A percentile compares a stretch with the other conserved stretches of the same genome.
Evolutionary conservation across 1,139 yeast genomes (phyloP).

Genomic region (Chernovozyma aurita): DNA sequence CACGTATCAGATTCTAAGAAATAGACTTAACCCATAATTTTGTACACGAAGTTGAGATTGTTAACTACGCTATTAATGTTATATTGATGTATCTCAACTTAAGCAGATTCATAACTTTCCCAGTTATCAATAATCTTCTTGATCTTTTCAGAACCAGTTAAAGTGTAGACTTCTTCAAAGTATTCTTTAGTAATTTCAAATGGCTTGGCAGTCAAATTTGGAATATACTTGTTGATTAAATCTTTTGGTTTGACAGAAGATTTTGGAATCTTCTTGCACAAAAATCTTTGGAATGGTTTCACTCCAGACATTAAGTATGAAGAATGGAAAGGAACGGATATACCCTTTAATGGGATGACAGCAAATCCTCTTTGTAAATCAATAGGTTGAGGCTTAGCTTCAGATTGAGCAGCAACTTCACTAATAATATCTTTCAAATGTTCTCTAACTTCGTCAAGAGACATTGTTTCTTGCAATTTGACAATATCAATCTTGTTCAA

Average conservation of each 20-base stretch:
- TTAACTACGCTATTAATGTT: background rate
- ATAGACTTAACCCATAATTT: background rate
- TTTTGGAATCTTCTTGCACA: slow-evolving; percentile 92
- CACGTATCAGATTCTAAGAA: slow-evolving; percentile 5
- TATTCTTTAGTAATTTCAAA: slow-evolving; percentile 93
- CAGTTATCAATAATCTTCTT: slow-evolving; percentile 89
- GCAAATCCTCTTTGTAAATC: slow-evolving; percentile 98
- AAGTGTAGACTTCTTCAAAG: slow-evolving; percentile 89
- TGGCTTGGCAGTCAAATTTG: slow-evolving; percentile 97
- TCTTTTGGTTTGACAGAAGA: slow-evolving; percentile 93
- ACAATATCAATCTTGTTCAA: slow-evolving; percentile 90
- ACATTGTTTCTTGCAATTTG: slow-evolving; percentile 75
- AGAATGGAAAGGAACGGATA: slow-evolving; percentile 98
- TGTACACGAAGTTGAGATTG: background rate
- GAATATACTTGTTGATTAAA: slow-evolving; percentile 91
- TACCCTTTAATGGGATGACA: slow-evolving; percentile 96
- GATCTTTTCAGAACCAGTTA: slow-evolving; percentile 89
- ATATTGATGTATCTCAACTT: slow-evolving; percentile 6
- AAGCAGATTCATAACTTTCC: slow-evolving; percentile 71
- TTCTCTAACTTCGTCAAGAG: slow-evolving; percentile 82
- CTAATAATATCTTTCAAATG: slow-evolving; percentile 83
- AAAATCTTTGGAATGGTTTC: slow-evolving; percentile 96
- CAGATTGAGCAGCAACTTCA: slow-evolving; percentile 76
- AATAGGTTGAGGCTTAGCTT: slow-evolving; percentile 92
- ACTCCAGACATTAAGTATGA: slow-evolving; percentile 97